phyloP scores from a whole-genome alignment of 805 yeast genomes.

The Kuraishia piskuri region DNA sequence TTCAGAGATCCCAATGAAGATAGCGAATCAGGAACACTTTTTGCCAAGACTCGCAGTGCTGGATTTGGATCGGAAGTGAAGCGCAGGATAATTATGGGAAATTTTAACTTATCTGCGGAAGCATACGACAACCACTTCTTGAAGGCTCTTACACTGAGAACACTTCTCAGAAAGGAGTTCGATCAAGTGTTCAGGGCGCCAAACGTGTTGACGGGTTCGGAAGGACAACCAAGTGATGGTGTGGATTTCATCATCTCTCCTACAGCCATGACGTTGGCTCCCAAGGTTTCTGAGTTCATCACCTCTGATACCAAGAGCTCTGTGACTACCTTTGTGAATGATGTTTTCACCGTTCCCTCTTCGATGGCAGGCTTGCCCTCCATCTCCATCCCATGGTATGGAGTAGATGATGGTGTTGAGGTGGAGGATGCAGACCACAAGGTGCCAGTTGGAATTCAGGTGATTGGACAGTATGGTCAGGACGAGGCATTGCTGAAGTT shows the following conservation, averaged over 20 bases:
- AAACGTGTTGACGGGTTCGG: slow-evolving; percentile 27
- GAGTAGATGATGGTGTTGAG: slow-evolving; percentile 13
- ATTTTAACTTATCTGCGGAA: slow-evolving; percentile 73
- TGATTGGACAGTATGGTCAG: slow-evolving; percentile 81
- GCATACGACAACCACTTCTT: slow-evolving; percentile 65
- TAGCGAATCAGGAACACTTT: slow-evolving; percentile 24
- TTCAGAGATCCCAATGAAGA: slow-evolving; percentile 26
- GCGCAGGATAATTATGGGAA: slow-evolving; percentile 77
- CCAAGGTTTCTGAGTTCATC: slow-evolving; percentile 36
- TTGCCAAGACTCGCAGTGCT: slow-evolving; percentile 47
- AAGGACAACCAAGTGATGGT: slow-evolving; percentile 20
- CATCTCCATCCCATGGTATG: slow-evolving; percentile 56
- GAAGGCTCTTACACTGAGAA: slow-evolving; percentile 65
- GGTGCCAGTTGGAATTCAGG: slow-evolving; percentile 57
- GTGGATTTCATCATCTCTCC: slow-evolving; percentile 73
- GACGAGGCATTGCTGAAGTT: slow-evolving; percentile 52
- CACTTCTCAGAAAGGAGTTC: slow-evolving; percentile 54
- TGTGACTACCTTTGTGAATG: slow-evolving; percentile 66
- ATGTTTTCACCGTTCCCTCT: slow-evolving; percentile 81
- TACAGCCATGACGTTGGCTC: slow-evolving; percentile 54
- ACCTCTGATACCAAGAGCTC: slow-evolving; percentile 23
- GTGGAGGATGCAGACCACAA: not conserved
- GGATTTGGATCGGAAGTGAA: slow-evolving; percentile 82
- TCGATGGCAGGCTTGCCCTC: slow-evolving; percentile 91
- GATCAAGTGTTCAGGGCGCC: slow-evolving; percentile 48